These are phyloP conservation scores for Ophiostoma sp. DNA, from an alignment of 2,329 filamentous ascomycete species.

Conservation along the genomic window DNA sequence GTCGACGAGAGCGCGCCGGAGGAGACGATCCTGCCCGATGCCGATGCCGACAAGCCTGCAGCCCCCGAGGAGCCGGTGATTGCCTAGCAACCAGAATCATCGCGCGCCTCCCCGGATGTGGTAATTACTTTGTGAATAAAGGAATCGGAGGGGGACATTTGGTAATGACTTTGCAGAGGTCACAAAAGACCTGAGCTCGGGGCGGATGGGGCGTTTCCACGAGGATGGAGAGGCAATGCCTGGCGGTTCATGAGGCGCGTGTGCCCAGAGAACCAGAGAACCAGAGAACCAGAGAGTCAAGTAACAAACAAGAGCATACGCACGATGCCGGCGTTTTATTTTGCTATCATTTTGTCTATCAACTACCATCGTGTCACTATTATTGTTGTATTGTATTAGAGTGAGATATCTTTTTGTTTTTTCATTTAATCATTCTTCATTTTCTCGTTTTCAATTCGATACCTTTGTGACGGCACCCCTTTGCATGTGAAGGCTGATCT, in stretches of 20 bases:
- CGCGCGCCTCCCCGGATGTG: neutral
- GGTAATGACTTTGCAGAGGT: too few relatives aligned
- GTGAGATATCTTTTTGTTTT: conserved; percentile 4
- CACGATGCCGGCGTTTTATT: neutral
- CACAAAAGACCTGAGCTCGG: too few relatives aligned
- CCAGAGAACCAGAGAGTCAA: neutral
- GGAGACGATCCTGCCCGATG: conserved; percentile 63
- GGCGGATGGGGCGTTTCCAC: neutral
- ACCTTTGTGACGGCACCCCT: neutral
- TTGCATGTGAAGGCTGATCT: neutral
- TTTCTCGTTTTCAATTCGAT: neutral
- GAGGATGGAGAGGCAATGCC: neutral
- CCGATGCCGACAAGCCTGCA: conserved; percentile 1
- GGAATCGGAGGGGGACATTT: neutral
- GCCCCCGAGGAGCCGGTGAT: conserved; percentile 6
- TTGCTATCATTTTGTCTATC: too few relatives aligned
- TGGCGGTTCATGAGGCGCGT: too few relatives aligned
- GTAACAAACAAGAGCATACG: neutral
- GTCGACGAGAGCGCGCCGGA: conserved; percentile 63
- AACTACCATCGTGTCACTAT: neutral
- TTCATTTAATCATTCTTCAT: neutral
- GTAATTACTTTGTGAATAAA: neutral
- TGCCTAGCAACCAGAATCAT: neutral
- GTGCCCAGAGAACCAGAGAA: neutral
- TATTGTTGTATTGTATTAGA: conserved; percentile 6